These are phyloP conservation scores for Leishmania major DNA, from an alignment of 208 protist species.

Conservation along the genomic window DNA sequence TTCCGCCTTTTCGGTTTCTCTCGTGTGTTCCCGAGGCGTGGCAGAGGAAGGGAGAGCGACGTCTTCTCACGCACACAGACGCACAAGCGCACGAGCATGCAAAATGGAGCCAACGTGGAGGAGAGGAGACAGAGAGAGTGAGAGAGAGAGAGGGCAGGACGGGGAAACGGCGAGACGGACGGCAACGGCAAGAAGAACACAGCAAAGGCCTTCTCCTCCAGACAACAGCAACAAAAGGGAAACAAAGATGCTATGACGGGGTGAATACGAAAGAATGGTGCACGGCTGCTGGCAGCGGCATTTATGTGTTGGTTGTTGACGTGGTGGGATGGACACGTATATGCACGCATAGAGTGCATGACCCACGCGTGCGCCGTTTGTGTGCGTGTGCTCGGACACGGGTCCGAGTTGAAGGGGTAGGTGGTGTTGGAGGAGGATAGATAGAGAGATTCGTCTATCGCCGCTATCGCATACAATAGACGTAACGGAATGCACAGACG, in stretches of 20 bases:
- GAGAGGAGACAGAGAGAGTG: too few species aligned
- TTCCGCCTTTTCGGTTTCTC: too few species aligned
- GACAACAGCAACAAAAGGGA: not conserved
- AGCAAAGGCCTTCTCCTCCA: not conserved
- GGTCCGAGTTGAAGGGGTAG: not conserved
- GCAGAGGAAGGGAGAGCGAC: not conserved
- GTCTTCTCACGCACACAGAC: not conserved
- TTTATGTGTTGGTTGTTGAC: not conserved
- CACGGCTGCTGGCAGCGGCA: too few species aligned
- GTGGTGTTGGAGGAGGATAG: not conserved
- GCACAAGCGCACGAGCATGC: not conserved
- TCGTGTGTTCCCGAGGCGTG: too few species aligned
- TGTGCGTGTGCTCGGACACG: not conserved
- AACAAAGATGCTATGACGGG: conserved; percentile 22
- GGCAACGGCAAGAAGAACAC: not conserved
- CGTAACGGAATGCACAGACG: not conserved
- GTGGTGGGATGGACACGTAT: not conserved
- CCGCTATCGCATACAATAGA: not conserved
- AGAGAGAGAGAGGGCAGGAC: not conserved
- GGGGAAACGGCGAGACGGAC: not conserved
- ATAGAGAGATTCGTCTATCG: not conserved
- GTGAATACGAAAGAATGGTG: conserved; percentile 4
- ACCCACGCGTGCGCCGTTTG: not conserved
- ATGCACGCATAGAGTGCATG: not conserved
- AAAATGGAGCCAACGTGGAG: not conserved